phyloP scores from a whole-genome alignment of 1,139 yeast genomes.

The Lipomyces yarrowii region DNA sequence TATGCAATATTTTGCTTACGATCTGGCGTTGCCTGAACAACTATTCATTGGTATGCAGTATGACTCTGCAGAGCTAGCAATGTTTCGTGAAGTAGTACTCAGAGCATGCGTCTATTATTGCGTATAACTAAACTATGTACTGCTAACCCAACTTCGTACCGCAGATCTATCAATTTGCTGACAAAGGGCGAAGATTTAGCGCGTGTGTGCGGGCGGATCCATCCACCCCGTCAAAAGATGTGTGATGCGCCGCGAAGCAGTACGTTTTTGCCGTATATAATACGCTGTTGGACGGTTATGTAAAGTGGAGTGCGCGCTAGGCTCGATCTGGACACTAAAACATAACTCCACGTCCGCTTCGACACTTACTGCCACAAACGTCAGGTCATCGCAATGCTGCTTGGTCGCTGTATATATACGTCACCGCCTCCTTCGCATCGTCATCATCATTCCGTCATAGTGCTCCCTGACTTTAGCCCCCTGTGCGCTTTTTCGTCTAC shows the following conservation, averaged over 20 bases:
- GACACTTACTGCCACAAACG: not conserved
- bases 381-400: not conserved
- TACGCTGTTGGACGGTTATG: not conserved
- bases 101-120: too few species aligned
- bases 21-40: not conserved
- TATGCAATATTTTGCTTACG: not conserved
- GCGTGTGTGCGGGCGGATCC: not conserved
- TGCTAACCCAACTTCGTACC: not conserved
- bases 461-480: not conserved
- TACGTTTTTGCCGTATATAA: not conserved
- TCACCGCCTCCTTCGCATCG: constrained; percentile 20
- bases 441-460: constrained; percentile 25
- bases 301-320: not conserved
- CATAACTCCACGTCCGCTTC: not conserved
- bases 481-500: constrained; percentile 5
- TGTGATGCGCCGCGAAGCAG: not conserved
- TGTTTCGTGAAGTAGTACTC: too few species aligned
- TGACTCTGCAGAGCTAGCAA: too few species aligned
- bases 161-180: not conserved
- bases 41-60: too few species aligned
- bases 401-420: constrained; percentile 16
- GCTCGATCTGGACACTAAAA: not conserved
- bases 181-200: not conserved
- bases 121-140: too few species aligned
- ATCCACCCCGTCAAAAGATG: not conserved